These are phyloP conservation scores for Tricholoma furcatifolium DNA, from an alignment of 768 basidiomycete genomes.

Conservation along the genomic window DNA sequence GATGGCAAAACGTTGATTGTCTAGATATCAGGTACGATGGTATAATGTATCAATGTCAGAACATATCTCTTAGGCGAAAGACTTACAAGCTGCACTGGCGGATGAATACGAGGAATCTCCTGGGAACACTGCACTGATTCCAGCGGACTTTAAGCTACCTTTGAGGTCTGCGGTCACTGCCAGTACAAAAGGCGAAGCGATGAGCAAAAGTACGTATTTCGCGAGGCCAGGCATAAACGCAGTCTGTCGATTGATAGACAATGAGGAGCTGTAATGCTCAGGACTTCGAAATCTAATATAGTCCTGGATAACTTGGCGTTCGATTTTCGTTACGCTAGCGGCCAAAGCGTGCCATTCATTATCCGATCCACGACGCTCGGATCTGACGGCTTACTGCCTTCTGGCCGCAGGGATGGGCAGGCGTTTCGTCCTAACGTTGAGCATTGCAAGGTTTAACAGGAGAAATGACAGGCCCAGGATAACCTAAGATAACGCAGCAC, in stretches of 20 bases:
- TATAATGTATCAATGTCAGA: neutral
- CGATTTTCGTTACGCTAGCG: too few species aligned
- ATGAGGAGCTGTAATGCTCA: neutral
- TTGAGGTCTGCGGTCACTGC: slow-evolving; percentile 6
- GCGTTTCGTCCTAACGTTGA: too few species aligned
- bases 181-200: neutral
- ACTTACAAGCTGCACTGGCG: slow-evolving; percentile 19
- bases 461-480: too few species aligned
- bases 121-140: slow-evolving; percentile 19
- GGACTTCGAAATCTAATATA: neutral
- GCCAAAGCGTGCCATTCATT: too few species aligned
- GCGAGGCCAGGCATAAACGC: neutral
- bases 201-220: neutral
- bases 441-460: too few species aligned
- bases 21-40: slow-evolving; percentile 24
- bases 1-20: slow-evolving; percentile 38
- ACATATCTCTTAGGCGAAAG: neutral
- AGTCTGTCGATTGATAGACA: neutral
- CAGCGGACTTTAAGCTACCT: slow-evolving; percentile 6
- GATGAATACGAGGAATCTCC: slow-evolving; percentile 18
- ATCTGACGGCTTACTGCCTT: too few species aligned
- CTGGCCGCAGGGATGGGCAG: too few species aligned
- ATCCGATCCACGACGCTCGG: too few species aligned
- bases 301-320: neutral
- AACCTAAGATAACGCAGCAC: too few species aligned